Conservation (phyloP, 2,329 filamentous ascomycete genomes). For the Sarocladiaceae sp. region DNA sequence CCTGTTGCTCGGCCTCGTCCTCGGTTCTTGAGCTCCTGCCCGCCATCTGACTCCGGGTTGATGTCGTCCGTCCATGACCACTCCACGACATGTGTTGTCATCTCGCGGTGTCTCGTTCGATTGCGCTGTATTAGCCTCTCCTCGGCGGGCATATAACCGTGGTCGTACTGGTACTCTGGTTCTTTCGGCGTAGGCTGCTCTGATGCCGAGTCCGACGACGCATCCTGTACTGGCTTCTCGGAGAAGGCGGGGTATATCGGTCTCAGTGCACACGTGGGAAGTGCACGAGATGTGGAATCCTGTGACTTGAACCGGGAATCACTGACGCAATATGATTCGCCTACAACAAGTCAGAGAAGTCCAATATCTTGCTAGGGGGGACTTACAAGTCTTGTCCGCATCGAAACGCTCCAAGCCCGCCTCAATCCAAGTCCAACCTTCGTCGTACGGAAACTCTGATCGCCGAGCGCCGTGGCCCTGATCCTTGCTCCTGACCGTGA, state of each 20-base stretch:
- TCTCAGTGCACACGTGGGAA: constrained; percentile 31
- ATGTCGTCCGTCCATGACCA: constrained; percentile 51
- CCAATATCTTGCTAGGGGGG: background rate
- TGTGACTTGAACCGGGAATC: constrained; percentile 22
- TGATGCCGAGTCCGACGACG: constrained; percentile 12
- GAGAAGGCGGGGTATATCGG: constrained; percentile 27
- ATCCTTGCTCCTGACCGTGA: constrained; percentile 52
- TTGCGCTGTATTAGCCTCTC: constrained; percentile 46
- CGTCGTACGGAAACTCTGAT: constrained; percentile 35
- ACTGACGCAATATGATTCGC: constrained; percentile 24
- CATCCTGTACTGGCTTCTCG: background rate
- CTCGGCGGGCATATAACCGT: constrained; percentile 28
- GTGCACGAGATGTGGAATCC: constrained; percentile 16
- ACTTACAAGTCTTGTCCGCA: constrained; percentile 26
- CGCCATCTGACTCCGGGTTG: constrained; percentile 33
- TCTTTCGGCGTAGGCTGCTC: background rate
- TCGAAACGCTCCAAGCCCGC: constrained; percentile 55
- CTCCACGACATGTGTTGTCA: constrained; percentile 40
- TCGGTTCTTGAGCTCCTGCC: constrained; percentile 26
- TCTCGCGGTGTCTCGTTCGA: constrained; percentile 15
- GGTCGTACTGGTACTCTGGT: constrained; percentile 25
- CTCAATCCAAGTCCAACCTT: constrained; percentile 61
- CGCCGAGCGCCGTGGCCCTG: constrained; percentile 49
- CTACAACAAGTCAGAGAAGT: constrained; percentile 14
- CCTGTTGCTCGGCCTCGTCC: constrained; percentile 49